phyloP scores from a whole-genome alignment of 768 basidiomycete genomes.

The Mycena leptocephala region DNA sequence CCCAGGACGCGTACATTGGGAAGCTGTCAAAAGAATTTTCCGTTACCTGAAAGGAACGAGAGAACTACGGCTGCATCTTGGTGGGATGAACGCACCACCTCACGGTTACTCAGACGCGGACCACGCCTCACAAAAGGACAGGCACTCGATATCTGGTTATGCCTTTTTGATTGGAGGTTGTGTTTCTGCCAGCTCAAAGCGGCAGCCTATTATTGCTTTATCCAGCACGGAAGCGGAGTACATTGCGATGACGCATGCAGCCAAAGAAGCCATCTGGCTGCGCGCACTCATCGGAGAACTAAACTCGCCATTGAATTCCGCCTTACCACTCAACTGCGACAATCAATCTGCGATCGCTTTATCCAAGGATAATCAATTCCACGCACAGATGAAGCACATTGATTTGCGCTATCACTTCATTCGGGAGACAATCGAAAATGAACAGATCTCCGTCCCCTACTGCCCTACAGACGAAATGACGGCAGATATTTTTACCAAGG shows the following conservation, averaged over 20 bases:
- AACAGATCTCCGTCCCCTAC: no score
- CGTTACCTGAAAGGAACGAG: conserved; percentile 37
- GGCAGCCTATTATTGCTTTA: neutral
- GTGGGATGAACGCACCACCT: neutral
- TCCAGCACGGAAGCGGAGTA: conserved; percentile 5
- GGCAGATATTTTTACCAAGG: no score
- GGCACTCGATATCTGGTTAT: conserved; percentile 52
- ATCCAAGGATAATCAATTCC: no score
- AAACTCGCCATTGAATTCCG: no score
- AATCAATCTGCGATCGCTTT: no score
- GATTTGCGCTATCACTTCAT: no score
- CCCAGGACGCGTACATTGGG: conserved; percentile 34
- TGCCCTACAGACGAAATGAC: no score
- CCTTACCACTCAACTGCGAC: no score
- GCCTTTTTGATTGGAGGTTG: conserved; percentile 2
- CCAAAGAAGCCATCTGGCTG: neutral
- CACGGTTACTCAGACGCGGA: conserved; percentile 32
- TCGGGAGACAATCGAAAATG: no score
- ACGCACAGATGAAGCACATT: no score
- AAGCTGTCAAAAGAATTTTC: conserved; percentile 33
- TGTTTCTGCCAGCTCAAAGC: neutral
- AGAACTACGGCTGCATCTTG: neutral
- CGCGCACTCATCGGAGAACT: no score
- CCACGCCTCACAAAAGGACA: conserved; percentile 35
- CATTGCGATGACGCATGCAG: neutral